Base-by-base conservation (phyloP, 768 basidiomycete genomes). In the Candolleomyces efflorescens region DNA sequence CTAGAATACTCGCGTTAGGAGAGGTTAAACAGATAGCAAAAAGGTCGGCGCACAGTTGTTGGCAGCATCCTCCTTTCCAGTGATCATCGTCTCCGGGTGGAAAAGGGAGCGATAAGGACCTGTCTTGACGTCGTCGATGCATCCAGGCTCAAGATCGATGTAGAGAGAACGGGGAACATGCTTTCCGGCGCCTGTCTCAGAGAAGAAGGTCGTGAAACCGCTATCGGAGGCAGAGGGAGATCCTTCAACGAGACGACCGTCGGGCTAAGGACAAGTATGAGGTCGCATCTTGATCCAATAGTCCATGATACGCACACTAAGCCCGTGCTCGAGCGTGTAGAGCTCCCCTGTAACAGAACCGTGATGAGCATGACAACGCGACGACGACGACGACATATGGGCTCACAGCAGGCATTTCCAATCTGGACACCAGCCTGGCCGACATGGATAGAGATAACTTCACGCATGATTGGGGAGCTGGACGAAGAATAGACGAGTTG, bases 181-280 rank as follows among this genome's bases (percentile, higher is more conserved):
- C 79, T 97, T 97, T 61, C 95, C 96, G 54, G 92, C 87, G 32
- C 86, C 85, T 3, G 96, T 98, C 82, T 99, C 97, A 38, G 94
- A 96, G 81, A 99, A 99, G 83, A 99, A 99, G 62, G 97, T 99
- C 73, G 89, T 92, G 84, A 99, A 98, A 68, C 97, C 97, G 75
- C 85, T 88, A 65, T 94, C 90, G 65, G 83, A 84, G 59, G 79
- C 76, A 53, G 89, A 86, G 44, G 86, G 84, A 12, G 92, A 87
- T 58, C 82, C 83, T 65, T 92, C 90, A 59, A 83, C 75, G 62
- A 97, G 80, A 68, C 95, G 93, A 70, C 96, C 96, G 72, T 98
- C 96, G 63, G 95, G 92, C 96, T 98, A 66, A 3, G 54, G 20
- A 63, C 37, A 26, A 55, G 10, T n/a, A 59, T 53, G 45, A 60